These are phyloP conservation scores for Atalantia buxifolia DNA, from an alignment of 345 rosid genomes.

Conservation along the genomic window DNA sequence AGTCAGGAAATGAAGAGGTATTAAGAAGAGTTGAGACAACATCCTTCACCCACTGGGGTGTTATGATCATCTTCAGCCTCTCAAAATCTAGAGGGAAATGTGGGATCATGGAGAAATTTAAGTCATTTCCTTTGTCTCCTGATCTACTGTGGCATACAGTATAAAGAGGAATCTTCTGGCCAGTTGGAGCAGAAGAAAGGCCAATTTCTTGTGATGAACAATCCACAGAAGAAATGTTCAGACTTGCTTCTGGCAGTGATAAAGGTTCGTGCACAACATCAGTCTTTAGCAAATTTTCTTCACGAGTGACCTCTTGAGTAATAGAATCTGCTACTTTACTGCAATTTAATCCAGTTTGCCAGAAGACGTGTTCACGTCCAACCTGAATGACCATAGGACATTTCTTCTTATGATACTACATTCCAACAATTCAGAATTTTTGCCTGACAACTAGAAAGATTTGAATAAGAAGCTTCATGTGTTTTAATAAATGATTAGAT, in stretches of 20 bases:
- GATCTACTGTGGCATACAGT: conserved; percentile 69
- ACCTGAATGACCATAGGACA: conserved; percentile 41
- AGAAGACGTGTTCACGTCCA: conserved; percentile 59
- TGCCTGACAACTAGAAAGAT: background rate
- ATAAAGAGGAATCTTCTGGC: conserved; percentile 62
- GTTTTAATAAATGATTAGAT: background rate
- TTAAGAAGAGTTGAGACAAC: conserved; percentile 54
- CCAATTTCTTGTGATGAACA: conserved; percentile 7
- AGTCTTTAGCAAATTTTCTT: conserved; percentile 15
- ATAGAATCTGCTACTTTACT: conserved; percentile 17
- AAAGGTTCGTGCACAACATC: conserved; percentile 18
- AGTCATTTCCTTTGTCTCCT: conserved; percentile 86
- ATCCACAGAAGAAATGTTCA: conserved; percentile 5
- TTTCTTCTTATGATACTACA: background rate
- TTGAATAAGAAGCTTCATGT: background rate
- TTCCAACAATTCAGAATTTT: background rate
- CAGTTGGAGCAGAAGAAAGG: conserved; percentile 49
- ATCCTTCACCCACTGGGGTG: conserved; percentile 68
- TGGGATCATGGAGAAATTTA: conserved; percentile 84
- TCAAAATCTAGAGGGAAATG: conserved; percentile 51
- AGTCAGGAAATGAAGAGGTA: conserved; percentile 40
- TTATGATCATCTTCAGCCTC: conserved; percentile 57
- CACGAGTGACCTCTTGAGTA: conserved; percentile 8
- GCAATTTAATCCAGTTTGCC: conserved; percentile 49
- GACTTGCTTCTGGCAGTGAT: conserved; percentile 12